Evolutionary conservation across 805 yeast species (phyloP).

Genomic region (Metschnikowia corniflorae): DNA sequence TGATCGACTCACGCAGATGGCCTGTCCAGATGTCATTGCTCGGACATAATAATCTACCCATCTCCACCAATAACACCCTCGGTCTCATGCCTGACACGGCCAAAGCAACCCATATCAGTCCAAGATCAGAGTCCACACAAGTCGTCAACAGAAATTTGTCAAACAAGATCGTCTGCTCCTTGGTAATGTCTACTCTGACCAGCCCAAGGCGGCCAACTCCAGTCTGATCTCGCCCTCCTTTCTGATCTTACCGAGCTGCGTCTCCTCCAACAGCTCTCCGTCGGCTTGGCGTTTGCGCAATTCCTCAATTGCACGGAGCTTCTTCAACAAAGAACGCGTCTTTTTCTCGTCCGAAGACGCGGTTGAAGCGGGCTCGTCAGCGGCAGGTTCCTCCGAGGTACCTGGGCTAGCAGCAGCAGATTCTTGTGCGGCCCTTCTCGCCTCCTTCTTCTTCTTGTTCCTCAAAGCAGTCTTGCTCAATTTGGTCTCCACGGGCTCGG

Average conservation of each 20-base stretch:
- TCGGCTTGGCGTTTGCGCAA: constrained; percentile 79
- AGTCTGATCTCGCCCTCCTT: constrained; percentile 79
- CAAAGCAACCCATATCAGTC: too few species aligned
- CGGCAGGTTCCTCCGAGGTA: constrained; percentile 36
- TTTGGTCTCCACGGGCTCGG: constrained; percentile 36
- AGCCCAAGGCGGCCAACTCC: constrained; percentile 76
- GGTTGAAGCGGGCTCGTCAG: constrained; percentile 62
- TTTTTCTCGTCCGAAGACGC: constrained; percentile 82
- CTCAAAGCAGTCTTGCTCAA: constrained; percentile 66
- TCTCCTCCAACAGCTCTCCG: constrained; percentile 86
- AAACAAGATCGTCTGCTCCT: too few species aligned
- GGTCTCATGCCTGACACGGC: too few species aligned
- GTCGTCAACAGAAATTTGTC: too few species aligned
- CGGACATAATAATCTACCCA: too few species aligned
- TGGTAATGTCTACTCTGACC: constrained; percentile 35
- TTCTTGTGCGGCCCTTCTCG: constrained; percentile 34
- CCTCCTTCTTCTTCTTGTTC: constrained; percentile 73
- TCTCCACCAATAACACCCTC: too few species aligned
- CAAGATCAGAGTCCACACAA: too few species aligned
- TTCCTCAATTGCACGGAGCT: constrained; percentile 91
- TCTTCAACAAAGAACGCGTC: constrained; percentile 83
- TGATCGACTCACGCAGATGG: too few species aligned
- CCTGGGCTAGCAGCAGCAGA: neutral
- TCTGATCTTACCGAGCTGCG: constrained; percentile 84
- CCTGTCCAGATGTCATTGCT: too few species aligned